phyloP scores from a whole-genome alignment of 305 asterid genomes.

The Petunia hybrid region DNA sequence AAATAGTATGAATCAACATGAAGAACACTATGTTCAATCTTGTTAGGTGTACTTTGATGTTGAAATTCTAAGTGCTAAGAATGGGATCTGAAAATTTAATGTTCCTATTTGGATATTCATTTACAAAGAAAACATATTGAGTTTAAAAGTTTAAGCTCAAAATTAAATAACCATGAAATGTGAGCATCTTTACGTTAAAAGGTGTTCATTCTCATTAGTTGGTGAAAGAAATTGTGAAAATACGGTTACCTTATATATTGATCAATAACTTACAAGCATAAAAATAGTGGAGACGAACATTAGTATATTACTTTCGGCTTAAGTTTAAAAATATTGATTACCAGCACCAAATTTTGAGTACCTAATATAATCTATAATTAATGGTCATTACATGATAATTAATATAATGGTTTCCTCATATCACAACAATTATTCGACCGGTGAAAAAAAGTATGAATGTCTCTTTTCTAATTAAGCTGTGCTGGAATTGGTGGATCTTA shows the following conservation, averaged over 20 bases:
- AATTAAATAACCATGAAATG: background rate
- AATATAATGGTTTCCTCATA: background rate
- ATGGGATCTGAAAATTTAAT: background rate
- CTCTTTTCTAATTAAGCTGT: background rate
- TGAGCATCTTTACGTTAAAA: background rate
- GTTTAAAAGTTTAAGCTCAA: background rate
- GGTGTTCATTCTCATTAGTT: too few relatives aligned
- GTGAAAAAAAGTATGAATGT: background rate
- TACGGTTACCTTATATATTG: too few relatives aligned
- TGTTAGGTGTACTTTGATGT: slow-evolving; percentile 19
- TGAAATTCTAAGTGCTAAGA: background rate
- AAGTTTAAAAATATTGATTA: background rate
- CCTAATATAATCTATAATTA: background rate
- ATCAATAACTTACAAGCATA: too few relatives aligned
- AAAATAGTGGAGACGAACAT: background rate
- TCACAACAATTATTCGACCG: background rate
- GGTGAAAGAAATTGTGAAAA: too few relatives aligned
- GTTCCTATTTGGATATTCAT: background rate
- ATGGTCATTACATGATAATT: background rate
- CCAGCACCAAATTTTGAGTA: background rate
- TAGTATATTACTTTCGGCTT: background rate
- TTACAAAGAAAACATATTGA: background rate
- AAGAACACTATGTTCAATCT: background rate
- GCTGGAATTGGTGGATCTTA: slow-evolving; percentile 38
- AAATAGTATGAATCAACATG: background rate